These are phyloP conservation scores for Coemansia guatemalensis DNA, from an alignment of 192 early-diverging fungal species.

Conservation along the genomic window DNA sequence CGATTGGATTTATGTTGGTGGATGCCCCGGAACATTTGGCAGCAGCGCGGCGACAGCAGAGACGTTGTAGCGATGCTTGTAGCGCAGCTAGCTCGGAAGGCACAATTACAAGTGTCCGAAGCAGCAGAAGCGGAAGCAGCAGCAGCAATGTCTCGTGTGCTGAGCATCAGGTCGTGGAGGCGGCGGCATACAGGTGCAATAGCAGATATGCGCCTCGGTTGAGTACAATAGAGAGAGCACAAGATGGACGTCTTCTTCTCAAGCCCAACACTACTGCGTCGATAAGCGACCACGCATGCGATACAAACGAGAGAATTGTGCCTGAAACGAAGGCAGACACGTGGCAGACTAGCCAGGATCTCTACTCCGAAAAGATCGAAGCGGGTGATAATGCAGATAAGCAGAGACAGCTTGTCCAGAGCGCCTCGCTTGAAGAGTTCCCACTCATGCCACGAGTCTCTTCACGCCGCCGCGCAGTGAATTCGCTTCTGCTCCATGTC, in stretches of 20 bases:
- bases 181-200: constrained; percentile 28
- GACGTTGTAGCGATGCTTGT: not conserved
- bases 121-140: constrained; percentile 8
- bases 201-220: constrained; percentile 36
- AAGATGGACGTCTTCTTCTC: constrained; percentile 37
- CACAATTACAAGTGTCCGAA: constrained; percentile 3
- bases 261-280: not conserved
- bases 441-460: constrained; percentile 1
- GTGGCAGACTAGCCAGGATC: not conserved
- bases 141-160: constrained; percentile 27
- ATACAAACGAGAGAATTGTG: constrained; percentile 6
- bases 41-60: not conserved
- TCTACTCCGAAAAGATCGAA: not conserved
- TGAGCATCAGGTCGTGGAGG: constrained; percentile 17
- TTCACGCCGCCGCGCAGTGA: not conserved
- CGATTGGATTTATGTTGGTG: constrained; percentile 19
- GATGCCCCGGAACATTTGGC: constrained; percentile 13
- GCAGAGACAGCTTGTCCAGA: not conserved
- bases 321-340: not conserved
- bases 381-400: not conserved
- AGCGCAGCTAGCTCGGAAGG: constrained; percentile 12
- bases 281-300: not conserved
- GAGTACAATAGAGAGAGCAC: constrained; percentile 39
- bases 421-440: constrained; percentile 12
- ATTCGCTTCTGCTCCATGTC: constrained; percentile 22